Percentiles rank a stretch among this genome's conserved stretches.
These are phyloP conservation scores for Clohesyomyces aquaticus DNA, from an alignment of 495 filamentous ascomycete species.

Conservation along the genomic window DNA sequence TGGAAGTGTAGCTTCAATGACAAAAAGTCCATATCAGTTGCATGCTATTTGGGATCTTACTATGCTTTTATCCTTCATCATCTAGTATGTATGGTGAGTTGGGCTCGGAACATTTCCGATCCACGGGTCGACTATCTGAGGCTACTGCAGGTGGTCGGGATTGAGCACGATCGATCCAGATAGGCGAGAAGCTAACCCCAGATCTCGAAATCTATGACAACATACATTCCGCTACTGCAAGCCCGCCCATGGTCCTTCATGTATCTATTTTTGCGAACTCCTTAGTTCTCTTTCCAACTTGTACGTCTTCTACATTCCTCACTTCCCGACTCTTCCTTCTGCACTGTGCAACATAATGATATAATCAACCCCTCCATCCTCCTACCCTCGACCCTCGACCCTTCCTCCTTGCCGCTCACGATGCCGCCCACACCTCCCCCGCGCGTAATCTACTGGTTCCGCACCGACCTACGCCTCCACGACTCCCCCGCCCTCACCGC, in stretches of 20 bases:
- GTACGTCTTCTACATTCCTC: too few relatives aligned
- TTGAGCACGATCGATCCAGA: too few relatives aligned
- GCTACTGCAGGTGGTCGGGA: too few relatives aligned
- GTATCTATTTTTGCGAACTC: background rate
- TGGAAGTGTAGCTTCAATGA: background rate
- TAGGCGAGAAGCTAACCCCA: conserved; percentile 25
- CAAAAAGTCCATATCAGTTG: conserved; percentile 9
- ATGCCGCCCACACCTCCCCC: conserved; percentile 37
- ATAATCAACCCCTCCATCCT: background rate
- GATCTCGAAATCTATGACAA: conserved; percentile 33
- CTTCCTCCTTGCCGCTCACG: background rate
- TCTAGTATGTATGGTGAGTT: too few relatives aligned
- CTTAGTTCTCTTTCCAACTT: background rate
- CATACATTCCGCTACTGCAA: conserved; percentile 26
- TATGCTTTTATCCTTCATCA: too few relatives aligned
- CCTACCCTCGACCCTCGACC: background rate
- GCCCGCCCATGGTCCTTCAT: background rate
- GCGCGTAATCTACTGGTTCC: conserved; percentile 74
- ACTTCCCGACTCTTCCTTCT: background rate
- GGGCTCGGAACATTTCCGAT: too few relatives aligned
- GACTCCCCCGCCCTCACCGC: conserved; percentile 70
- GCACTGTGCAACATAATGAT: background rate
- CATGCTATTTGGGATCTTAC: too few relatives aligned
- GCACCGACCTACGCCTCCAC: conserved; percentile 72
- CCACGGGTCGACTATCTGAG: too few relatives aligned